Evolutionary conservation across 805 yeast genomes (phyloP).

Genomic region (Suhomyces sp.): DNA sequence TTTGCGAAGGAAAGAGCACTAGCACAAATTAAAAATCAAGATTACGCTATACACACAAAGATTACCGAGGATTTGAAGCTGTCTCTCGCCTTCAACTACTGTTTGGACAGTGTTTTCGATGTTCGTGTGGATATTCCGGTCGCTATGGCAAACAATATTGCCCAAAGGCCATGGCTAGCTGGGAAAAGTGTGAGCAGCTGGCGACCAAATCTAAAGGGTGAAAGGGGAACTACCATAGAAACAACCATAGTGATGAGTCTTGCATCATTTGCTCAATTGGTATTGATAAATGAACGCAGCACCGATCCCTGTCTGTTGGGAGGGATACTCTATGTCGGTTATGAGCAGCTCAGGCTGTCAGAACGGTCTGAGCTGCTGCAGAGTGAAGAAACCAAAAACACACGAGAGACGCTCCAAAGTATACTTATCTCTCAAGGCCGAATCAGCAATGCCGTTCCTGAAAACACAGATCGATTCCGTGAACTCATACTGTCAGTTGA

Average conservation of each 20-base stretch:
- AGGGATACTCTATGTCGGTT: background rate
- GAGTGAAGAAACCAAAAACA: background rate
- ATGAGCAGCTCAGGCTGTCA: background rate
- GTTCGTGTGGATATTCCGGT: slow-evolving; percentile 5
- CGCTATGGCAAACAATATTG: background rate
- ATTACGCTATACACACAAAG: background rate
- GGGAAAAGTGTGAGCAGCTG: slow-evolving; percentile 1
- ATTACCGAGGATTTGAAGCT: background rate
- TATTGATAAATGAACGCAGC: background rate
- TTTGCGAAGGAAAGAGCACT: slow-evolving; percentile 7
- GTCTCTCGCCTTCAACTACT: background rate
- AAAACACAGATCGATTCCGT: background rate
- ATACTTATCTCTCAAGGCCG: background rate
- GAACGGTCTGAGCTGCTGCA: background rate
- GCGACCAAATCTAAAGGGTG: background rate
- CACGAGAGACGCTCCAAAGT: slow-evolving; percentile 3
- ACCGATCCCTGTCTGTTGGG: slow-evolving; percentile 5
- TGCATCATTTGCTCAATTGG: background rate
- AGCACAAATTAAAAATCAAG: slow-evolving; percentile 6
- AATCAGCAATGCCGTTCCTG: background rate
- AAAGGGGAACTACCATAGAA: background rate
- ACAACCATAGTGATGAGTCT: background rate
- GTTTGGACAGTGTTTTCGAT: slow-evolving; percentile 7
- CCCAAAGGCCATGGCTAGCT: slow-evolving; percentile 4
- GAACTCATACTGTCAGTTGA: background rate